Evolutionary conservation across 2,329 filamentous ascomycete species (phyloP), one percentile per base, ranked within the genome.

Genomic region (Microcyclospora pomicola): DNA sequence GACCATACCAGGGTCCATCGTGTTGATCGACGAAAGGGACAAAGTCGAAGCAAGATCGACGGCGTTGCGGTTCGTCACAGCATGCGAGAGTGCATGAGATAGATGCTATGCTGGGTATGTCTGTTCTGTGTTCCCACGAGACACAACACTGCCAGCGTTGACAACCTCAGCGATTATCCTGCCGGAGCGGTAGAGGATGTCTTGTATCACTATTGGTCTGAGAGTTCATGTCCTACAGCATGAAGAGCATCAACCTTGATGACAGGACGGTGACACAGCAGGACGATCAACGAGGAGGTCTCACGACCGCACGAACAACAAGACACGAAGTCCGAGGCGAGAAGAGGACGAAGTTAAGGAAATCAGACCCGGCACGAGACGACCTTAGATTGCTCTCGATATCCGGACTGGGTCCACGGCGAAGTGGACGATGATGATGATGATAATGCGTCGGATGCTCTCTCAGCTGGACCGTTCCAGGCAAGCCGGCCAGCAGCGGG

Each of bases 121-220:
- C 7, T 32, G 16, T 13, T 31, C 33, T 15, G 31, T 15, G 31
- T 34, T 10, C 19, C 19, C 7, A 24, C 19, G 19, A 24, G 19
- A 24, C 19, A 24, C 5, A 38, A 28, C 30, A 4, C 12, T 4
- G 30, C 9, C 30, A n/a, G 9, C 14, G 30, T 9, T 5, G 9
- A 5, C 12, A 31, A 31, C 12, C 30, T 31, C 45, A 54, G 37
- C 49, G 50, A 36, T 54, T 53, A 42, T 53, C 50, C 30, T 43
- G 46, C 35, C 52, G 47, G 31, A 53, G 45, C 27, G 49, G 51
- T 37, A 53, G 38, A 11, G 50, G 51, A 40, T 55, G 46, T 36
- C 50, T 42, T 38, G 44, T 32, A 34, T 46, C 39, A 13, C 45
- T 44, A 5, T 42, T 42, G 19, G 49, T 41, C 40, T 53, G 51